phyloP scores from a whole-genome alignment of 352 stramenopile species.

The Globisporangium paddicum region DNA sequence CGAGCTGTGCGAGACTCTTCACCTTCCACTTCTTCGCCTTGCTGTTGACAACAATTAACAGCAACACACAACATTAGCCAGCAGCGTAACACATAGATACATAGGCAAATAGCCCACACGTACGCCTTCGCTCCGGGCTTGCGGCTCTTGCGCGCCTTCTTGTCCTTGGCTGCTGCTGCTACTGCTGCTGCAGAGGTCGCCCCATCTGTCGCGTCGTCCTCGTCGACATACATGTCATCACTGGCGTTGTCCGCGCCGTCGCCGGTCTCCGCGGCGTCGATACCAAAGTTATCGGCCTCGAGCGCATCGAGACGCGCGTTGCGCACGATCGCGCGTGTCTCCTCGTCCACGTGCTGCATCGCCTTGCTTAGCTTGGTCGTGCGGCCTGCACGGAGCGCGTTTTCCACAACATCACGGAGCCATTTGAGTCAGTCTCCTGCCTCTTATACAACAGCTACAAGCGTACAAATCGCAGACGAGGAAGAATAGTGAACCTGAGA shows the following conservation, averaged over 20 bases:
- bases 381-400: slow-evolving; percentile 34
- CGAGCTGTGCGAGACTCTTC: slow-evolving; percentile 84
- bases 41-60: not conserved
- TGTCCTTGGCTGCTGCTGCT: slow-evolving; percentile 18
- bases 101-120: not conserved
- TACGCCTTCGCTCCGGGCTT: slow-evolving; percentile 3
- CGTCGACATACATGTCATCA: slow-evolving; percentile 73
- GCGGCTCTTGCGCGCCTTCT: slow-evolving; percentile 35
- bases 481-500: slow-evolving; percentile 34
- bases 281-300: slow-evolving; percentile 86
- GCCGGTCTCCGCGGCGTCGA: slow-evolving; percentile 53
- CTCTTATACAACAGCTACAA: not conserved
- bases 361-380: slow-evolving; percentile 74
- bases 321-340: slow-evolving; percentile 76
- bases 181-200: not conserved
- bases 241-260: slow-evolving; percentile 34
- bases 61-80: not conserved
- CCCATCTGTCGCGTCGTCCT: slow-evolving; percentile 24
- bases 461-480: not conserved
- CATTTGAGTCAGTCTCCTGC: not conserved
- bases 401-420: not conserved
- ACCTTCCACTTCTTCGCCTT: slow-evolving; percentile 67
- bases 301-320: slow-evolving; percentile 85
- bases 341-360: slow-evolving; percentile 80
- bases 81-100: not conserved